Conservation (phyloP, 768 basidiomycete species). For the Pleurotus tuoliensis region DNA sequence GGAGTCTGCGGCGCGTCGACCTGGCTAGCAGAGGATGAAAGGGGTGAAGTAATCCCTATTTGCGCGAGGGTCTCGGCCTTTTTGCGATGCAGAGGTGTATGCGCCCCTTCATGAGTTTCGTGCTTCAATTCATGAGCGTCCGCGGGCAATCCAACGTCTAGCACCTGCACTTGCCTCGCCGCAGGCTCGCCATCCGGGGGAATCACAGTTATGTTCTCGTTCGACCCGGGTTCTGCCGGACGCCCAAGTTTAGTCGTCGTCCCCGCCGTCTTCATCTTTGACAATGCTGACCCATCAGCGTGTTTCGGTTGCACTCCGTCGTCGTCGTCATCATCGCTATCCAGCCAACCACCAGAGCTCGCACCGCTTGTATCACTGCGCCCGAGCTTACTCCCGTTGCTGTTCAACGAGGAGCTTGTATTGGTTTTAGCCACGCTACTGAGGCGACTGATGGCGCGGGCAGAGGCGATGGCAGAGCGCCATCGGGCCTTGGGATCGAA, state of each 20-base stretch:
- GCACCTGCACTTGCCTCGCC: slow-evolving; percentile 15
- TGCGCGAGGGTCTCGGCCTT: slow-evolving; percentile 19
- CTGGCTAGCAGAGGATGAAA: neutral
- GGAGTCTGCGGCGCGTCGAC: neutral
- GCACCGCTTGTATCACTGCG: slow-evolving; percentile 20
- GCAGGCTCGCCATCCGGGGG: slow-evolving; percentile 22
- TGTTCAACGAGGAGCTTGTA: slow-evolving; percentile 1
- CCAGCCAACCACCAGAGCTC: slow-evolving; percentile 30
- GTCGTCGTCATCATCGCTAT: slow-evolving; percentile 28
- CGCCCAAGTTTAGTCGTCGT: slow-evolving; percentile 1
- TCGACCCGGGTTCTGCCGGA: slow-evolving; percentile 29
- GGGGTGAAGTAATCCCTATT: neutral
- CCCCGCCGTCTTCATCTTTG: neutral
- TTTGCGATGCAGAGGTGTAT: slow-evolving; percentile 9
- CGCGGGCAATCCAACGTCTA: slow-evolving; percentile 5
- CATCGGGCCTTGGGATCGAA: slow-evolving; percentile 76
- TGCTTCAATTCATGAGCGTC: slow-evolving; percentile 5
- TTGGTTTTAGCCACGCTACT: slow-evolving; percentile 17
- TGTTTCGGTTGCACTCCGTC: slow-evolving; percentile 14
- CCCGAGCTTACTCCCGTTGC: neutral
- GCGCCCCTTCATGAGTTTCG: slow-evolving; percentile 1
- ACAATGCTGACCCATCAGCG: neutral
- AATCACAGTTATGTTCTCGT: slow-evolving; percentile 37
- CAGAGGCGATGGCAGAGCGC: slow-evolving; percentile 62
- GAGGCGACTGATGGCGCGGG: slow-evolving; percentile 38